Base-by-base conservation (phyloP, 1,284 basidiomycete genomes). In the Flammula alnicola region DNA sequence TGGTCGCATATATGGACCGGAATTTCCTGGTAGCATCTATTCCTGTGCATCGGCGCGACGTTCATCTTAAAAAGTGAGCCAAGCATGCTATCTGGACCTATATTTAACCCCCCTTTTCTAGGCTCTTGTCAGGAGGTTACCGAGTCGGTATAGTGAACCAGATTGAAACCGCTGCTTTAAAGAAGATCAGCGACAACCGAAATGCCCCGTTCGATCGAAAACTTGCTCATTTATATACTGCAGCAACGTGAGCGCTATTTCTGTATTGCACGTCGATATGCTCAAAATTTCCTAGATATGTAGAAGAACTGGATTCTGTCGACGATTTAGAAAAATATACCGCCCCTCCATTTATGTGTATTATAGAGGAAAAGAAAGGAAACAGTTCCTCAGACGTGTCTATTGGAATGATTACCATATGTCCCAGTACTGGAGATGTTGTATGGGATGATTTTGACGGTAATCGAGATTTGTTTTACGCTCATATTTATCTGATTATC, bases 131-230 rank as follows among this genome's bases (percentile, higher is more conserved):
- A 0, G 81, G 86, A 46, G 95, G 95, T 0, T 79, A 94, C 66
- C 92, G 93, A 69, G 83, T 99, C 41, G 96, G 96, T 8, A 84
- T 99, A 9, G 86, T 97, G 1, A 81, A 87, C n/a, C 96, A 98
- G 67, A 84, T 80, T 3, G 96, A 99, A 71, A 98, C 96, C 0
- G 93, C 96, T 0, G 96, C 96, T 0, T 76, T 99, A 45, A 98
- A 99, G 73, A 97, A 95, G 66, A 85, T 80, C 3, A 81, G 93
- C 49, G 91, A 93, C 48, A 95, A 88, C 55, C 79, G 86, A 40
- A 91, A 88, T 62, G 78, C 82, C 0, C 86, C 91, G 0, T 99
- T 99, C 62, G 83, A 85, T 11, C 81, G 96, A 35, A 80, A 87
- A 60, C 66, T 98, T 3, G 90, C 88, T 0, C 81, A 88, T 54